These are phyloP conservation scores for Fulvia fulva DNA, from an alignment of 2,329 filamentous ascomycete genomes.

Conservation along the genomic window DNA sequence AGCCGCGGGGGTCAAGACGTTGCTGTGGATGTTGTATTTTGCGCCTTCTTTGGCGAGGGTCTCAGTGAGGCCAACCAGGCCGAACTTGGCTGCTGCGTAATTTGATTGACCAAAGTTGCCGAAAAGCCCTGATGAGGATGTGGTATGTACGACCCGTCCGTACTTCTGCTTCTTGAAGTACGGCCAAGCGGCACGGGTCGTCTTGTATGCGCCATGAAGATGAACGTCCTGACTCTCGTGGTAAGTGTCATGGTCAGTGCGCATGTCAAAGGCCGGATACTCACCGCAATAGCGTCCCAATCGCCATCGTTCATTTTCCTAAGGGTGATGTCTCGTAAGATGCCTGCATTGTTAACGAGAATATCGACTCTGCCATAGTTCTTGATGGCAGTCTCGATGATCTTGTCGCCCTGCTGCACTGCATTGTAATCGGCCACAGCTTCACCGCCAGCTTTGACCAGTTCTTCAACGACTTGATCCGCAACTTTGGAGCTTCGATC, in stretches of 20 bases:
- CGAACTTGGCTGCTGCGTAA: slow-evolving; percentile 92
- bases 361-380: slow-evolving; percentile 81
- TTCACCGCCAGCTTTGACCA: slow-evolving; percentile 81
- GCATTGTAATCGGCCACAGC: slow-evolving; percentile 94
- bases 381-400: slow-evolving; percentile 81
- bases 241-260: background rate
- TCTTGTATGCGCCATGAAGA: slow-evolving; percentile 87
- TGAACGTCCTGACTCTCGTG: slow-evolving; percentile 51
- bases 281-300: slow-evolving; percentile 84
- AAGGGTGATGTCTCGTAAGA: slow-evolving; percentile 88
- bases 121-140: slow-evolving; percentile 92
- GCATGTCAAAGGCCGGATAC: background rate
- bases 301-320: slow-evolving; percentile 95
- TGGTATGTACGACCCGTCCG: slow-evolving; percentile 90
- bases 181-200: slow-evolving; percentile 96
- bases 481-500: slow-evolving; percentile 67
- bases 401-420: slow-evolving; percentile 86
- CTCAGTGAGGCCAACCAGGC: slow-evolving; percentile 92
- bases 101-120: slow-evolving; percentile 98
- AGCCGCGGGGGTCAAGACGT: slow-evolving; percentile 92
- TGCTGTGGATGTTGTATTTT: slow-evolving; percentile 94
- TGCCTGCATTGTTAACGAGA: slow-evolving; percentile 87
- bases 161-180: slow-evolving; percentile 99
- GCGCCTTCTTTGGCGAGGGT: slow-evolving; percentile 91
- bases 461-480: slow-evolving; percentile 75